Percentiles rank a stretch among this genome's conserved stretches.
Evolutionary conservation across 768 basidiomycete species (phyloP).

Genomic region (Mrakia frigida): DNA sequence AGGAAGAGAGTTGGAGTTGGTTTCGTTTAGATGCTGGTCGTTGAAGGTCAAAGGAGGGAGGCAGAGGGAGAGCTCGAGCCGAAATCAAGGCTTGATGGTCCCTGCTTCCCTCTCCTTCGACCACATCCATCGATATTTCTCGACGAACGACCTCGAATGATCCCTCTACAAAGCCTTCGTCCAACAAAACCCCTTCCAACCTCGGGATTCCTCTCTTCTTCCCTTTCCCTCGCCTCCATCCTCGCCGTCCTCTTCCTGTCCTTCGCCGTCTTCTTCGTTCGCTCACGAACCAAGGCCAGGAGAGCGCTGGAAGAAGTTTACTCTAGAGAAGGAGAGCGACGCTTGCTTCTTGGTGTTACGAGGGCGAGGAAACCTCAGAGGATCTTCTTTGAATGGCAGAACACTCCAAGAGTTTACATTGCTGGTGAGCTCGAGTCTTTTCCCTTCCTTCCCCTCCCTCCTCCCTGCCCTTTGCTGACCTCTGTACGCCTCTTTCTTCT

Average conservation of each 20-base stretch:
- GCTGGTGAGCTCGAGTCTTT: not conserved
- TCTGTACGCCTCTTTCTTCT: not conserved
- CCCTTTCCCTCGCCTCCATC: constrained; percentile 15
- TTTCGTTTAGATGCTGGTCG: not conserved
- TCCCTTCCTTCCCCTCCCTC: not conserved
- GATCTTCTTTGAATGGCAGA: constrained; percentile 20
- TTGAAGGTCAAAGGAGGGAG: not conserved
- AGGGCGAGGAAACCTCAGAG: not conserved
- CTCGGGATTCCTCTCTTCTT: constrained; percentile 27
- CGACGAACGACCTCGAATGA: not conserved
- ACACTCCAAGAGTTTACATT: not conserved
- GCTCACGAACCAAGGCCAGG: not conserved
- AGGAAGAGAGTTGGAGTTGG: not conserved
- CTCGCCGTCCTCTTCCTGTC: constrained; percentile 10
- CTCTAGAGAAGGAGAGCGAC: not conserved
- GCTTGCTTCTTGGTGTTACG: not conserved
- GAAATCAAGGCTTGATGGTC: not conserved
- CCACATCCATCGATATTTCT: not conserved
- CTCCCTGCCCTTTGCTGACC: no score
- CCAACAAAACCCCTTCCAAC: not conserved
- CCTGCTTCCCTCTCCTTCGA: not conserved
- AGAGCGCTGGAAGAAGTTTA: not conserved
- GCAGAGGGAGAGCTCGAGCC: not conserved
- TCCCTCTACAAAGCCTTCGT: not conserved
- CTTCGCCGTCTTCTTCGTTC: constrained; percentile 6